Base-by-base conservation (phyloP, 345 rosid species). In the Boechera divaricarpa region DNA sequence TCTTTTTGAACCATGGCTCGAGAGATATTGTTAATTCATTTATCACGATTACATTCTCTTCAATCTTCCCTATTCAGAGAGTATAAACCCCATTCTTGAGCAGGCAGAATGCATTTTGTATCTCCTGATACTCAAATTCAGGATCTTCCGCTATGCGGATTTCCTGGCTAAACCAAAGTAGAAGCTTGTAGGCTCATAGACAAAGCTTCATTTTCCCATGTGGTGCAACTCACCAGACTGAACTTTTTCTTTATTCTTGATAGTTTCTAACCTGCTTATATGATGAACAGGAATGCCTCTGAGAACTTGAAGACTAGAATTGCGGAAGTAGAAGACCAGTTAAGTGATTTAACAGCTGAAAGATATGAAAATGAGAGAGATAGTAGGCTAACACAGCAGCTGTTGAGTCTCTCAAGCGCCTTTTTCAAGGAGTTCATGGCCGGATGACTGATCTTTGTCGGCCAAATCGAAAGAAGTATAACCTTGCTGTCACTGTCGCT, bases 401-500 rank as follows among this genome's bases (percentile, higher is more conserved):
- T 57, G 97, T 95, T 77, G 97, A 95, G 64, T 83, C 88, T 70
- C 98, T 95, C 36, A 90, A 89, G 80, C 92, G 98, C 69, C 86
- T 95, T 33, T 92, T 88, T 82, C 97, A 81, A 77, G 99, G 99
- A 70, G 98, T 95, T 82, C 96, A 89, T 81, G 99, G 99, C 72
- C 97, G 98, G 64, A 91, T 95, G 85, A 92, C 96, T 77, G 97
- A 92, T 75, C 94, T 95, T 70, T 95, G 96, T 83, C 88, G 90
- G 84, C 98, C 99, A 81, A 89, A 89, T 45, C 89, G 82, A 76
- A 89, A 91, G 83, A 95, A 95, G 79, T 92, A 91, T 83, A 89
- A 95, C 80, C 96, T 95, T 81, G 99, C 98, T 71, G 90, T 95
- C 76, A 95, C 97, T 69, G 99, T 95, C 78, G 94, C 96, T 35